Evolutionary conservation across 768 basidiomycete genomes (phyloP).

Genomic region (Calocera cornea): DNA sequence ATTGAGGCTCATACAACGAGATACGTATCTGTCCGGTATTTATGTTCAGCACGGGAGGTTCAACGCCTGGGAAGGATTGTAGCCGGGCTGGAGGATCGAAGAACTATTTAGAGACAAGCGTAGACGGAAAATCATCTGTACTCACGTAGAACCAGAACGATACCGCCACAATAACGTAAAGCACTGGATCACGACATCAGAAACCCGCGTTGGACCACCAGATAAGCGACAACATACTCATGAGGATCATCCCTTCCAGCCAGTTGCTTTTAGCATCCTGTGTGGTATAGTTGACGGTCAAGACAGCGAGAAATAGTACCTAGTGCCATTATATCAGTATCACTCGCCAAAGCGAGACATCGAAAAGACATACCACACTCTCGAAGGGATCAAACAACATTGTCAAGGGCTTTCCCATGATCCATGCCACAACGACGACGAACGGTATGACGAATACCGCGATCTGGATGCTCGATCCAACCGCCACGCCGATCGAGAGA

Average conservation of each 20-base stretch:
- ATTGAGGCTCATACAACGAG: too few relatives aligned
- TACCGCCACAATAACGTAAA: slow-evolving; percentile 59
- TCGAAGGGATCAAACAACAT: slow-evolving; percentile 85
- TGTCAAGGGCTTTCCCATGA: slow-evolving; percentile 61
- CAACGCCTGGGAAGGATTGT: not conserved
- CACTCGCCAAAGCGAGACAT: not conserved
- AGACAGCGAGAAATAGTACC: slow-evolving; percentile 25
- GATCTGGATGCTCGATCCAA: slow-evolving; percentile 24
- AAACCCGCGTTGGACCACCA: not conserved
- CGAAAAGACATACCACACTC: slow-evolving; percentile 41
- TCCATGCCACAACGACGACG: slow-evolving; percentile 67
- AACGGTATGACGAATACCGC: slow-evolving; percentile 76
- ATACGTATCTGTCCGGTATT: not conserved
- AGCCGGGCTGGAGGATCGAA: not conserved
- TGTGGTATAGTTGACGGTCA: slow-evolving; percentile 71
- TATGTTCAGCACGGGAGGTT: not conserved
- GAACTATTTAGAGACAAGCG: too few relatives aligned
- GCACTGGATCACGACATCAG: slow-evolving; percentile 7
- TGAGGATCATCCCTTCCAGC: slow-evolving; percentile 67
- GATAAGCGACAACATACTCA: slow-evolving; percentile 34
- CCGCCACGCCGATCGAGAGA: slow-evolving; percentile 40
- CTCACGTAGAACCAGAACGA: slow-evolving; percentile 1
- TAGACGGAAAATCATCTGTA: not conserved
- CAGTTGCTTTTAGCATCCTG: slow-evolving; percentile 75
- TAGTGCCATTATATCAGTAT: not conserved